Conservation (phyloP, 257 asterid species). For the Scutellaria minor region DNA sequence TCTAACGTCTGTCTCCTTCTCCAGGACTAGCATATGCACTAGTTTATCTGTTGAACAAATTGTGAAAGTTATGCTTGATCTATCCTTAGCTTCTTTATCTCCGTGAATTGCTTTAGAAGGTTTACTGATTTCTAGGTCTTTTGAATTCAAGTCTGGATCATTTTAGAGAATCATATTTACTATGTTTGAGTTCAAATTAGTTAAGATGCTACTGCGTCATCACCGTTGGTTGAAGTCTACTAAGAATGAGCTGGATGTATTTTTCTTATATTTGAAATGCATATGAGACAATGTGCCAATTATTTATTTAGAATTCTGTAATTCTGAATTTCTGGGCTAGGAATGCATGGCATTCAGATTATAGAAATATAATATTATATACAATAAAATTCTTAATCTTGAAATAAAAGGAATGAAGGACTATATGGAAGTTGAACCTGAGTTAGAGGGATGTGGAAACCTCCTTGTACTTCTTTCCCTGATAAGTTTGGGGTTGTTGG, state of each 20-base stretch:
- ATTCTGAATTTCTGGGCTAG: not conserved
- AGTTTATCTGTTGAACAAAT: not conserved
- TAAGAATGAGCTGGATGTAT: not conserved
- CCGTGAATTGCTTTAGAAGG: slow-evolving; percentile 6
- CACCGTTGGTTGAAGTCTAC: slow-evolving; percentile 6
- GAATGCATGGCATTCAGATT: not conserved
- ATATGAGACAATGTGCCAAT: not conserved
- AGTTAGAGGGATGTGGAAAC: not conserved
- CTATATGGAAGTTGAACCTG: not conserved
- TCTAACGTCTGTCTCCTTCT: not conserved
- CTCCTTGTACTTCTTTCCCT: not conserved
- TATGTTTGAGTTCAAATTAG: slow-evolving; percentile 9
- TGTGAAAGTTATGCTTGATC: not conserved
- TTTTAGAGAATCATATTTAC: slow-evolving; percentile 2
- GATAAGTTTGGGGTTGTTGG: not conserved
- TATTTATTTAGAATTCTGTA: not conserved
- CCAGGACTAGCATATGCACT: not conserved
- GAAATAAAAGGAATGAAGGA: not conserved
- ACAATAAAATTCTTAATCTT: not conserved
- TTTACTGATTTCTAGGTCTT: not conserved
- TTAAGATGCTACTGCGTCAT: slow-evolving; percentile 19
- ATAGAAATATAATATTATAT: not conserved
- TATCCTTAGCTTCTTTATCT: not conserved
- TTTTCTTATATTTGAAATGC: not conserved
- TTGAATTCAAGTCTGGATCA: slow-evolving; percentile 6